phyloP scores from a whole-genome alignment of 75 land plant species.

The Picea sitchensis region DNA sequence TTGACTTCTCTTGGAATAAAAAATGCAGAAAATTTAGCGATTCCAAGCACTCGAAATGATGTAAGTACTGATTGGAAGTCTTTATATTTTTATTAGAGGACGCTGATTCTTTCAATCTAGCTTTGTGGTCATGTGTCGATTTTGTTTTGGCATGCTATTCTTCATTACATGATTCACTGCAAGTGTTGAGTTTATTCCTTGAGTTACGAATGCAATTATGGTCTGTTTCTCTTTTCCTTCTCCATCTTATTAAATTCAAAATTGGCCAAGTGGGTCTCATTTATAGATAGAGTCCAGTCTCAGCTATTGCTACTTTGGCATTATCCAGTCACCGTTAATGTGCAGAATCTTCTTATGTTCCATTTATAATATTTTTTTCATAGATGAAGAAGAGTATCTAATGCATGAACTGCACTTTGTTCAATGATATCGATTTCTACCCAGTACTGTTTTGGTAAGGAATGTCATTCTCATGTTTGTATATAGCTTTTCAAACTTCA shows the following conservation, averaged over 20 bases:
- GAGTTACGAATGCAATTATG: not conserved
- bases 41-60: slow-evolving; percentile 96
- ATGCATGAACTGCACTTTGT: not conserved
- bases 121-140: not conserved
- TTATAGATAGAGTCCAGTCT: not conserved
- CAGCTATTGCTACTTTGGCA: not conserved
- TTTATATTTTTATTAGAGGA: not conserved
- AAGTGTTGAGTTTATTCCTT: not conserved
- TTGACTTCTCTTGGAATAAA: slow-evolving; percentile 86
- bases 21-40: slow-evolving; percentile 92
- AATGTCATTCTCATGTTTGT: not conserved
- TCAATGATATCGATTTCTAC: not conserved
- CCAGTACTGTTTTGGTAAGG: not conserved
- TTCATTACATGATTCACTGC: not conserved
- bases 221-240: not conserved
- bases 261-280: not conserved
- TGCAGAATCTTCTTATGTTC: no score
- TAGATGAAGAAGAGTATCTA: no score
- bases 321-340: not conserved
- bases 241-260: not conserved
- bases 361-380: no score
- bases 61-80: slow-evolving; percentile 40
- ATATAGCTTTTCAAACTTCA: slow-evolving; percentile 3
- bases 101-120: not conserved
- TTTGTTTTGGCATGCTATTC: not conserved